A percentile compares a stretch with the other conserved stretches of the same genome.
These are phyloP conservation scores for Acephala macrosclerotiorum DNA, from an alignment of 2,329 filamentous ascomycete genomes.

Conservation along the genomic window DNA sequence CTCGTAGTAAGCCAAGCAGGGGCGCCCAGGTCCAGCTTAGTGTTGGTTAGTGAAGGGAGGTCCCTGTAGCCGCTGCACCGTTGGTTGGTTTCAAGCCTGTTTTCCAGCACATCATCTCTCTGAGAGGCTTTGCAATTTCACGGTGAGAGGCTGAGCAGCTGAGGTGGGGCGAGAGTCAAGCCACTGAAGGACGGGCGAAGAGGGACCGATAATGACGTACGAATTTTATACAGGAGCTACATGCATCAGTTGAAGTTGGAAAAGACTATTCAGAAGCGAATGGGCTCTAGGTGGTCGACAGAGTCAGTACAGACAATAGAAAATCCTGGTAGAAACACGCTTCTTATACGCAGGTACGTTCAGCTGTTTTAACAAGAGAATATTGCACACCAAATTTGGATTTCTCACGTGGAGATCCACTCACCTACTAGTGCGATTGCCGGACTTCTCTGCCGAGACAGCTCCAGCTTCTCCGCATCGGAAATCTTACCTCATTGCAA, in stretches of 20 bases:
- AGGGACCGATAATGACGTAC: background rate
- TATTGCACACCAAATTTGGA: background rate
- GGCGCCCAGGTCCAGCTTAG: background rate
- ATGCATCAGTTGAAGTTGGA: too few species aligned
- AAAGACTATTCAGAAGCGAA: background rate
- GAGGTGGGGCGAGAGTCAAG: background rate
- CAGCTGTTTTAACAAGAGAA: background rate
- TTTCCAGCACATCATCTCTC: background rate
- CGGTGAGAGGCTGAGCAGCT: background rate
- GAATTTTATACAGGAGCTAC: background rate
- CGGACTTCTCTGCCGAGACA: background rate
- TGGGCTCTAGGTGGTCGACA: background rate
- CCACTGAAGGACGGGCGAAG: background rate
- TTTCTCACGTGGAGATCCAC: background rate
- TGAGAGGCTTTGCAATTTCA: background rate
- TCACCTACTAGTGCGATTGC: constrained; percentile 5
- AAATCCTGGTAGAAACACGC: too few species aligned
- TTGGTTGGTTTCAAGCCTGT: constrained; percentile 3
- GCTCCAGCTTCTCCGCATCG: too few species aligned
- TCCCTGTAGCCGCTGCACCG: background rate
- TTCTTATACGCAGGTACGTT: background rate
- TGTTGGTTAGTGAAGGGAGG: background rate
- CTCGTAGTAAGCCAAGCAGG: background rate
- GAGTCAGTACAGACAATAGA: too few species aligned
- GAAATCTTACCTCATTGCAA: background rate